Base-by-base conservation (phyloP, 2,329 filamentous ascomycete genomes). In the Nakataea oryzae region DNA sequence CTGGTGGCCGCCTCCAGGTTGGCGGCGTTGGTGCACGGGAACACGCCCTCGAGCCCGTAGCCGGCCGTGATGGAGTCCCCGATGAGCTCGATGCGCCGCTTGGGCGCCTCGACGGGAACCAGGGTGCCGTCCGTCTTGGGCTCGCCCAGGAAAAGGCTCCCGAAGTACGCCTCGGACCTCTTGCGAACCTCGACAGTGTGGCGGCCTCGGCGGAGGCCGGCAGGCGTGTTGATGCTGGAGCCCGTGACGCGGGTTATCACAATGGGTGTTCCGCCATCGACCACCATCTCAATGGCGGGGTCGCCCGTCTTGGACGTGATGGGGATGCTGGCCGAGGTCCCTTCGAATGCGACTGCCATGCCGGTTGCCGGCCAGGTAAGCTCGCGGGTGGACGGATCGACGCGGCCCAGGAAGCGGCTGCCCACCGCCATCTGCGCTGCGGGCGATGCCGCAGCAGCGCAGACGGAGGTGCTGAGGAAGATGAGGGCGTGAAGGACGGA, bases 31-130 rank as follows among this genome's bases (percentile, higher is more conserved):
- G 68, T 68, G 65, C 76, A 79, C 12, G 76, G 76, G 24, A 70
- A 64, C 6, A 68, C 67, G 54, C 74, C 76, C 61, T 76, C 75
- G 17, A 78, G 70, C 2, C 76, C 76, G 63, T 79, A 78, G 3
- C 75, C 76, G 4, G 77, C 76, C 2, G 70, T 74, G 64, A 78
- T 78, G 28, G 75, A 78, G 67, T 79, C 76, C 11, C 76, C 76
- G 30, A 79, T 75, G 57, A 78, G 67, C 64, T 79, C 75, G 54
- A 79, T 77, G 62, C 73, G 73, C 28, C 73, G 74, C 12, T 66
- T 67, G 3, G 70, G 69, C 1, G 63, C 63, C 9, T 63, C 59
- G 24, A 57, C 56, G 8, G 47, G 47, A 2, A 60, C 21, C 41
- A 60, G 50, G 29, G 65, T 59, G 11, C 62, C 60, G 54, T 67